phyloP scores from a whole-genome alignment of 2,329 filamentous ascomycete species.

The Cercospora janseana region DNA sequence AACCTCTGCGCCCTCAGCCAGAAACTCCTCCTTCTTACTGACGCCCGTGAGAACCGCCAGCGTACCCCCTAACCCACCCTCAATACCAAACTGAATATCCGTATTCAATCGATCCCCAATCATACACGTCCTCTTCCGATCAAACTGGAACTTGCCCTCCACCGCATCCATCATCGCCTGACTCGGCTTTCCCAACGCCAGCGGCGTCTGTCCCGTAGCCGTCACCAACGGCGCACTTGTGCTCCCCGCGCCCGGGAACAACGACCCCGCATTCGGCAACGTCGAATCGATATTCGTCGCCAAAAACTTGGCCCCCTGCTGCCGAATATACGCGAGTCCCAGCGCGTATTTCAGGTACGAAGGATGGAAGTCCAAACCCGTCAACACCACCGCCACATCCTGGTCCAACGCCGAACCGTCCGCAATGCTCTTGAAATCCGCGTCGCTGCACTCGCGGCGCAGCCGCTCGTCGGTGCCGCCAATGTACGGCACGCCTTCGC shows the following conservation, averaged over 20 bases:
- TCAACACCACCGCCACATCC: constrained; percentile 84
- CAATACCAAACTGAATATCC: constrained; percentile 91
- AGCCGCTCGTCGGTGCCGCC: constrained; percentile 81
- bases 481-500: constrained; percentile 75
- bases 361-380: constrained; percentile 88
- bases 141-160: constrained; percentile 89
- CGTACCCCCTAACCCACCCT: constrained; percentile 87
- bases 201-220: constrained; percentile 61
- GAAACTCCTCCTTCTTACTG: constrained; percentile 77
- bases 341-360: constrained; percentile 90
- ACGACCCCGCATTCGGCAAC: constrained; percentile 72
- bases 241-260: constrained; percentile 90
- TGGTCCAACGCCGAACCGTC: constrained; percentile 73
- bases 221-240: constrained; percentile 74
- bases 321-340: constrained; percentile 78
- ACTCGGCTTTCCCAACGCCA: constrained; percentile 87
- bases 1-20: constrained; percentile 64
- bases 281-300: constrained; percentile 94
- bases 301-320: constrained; percentile 75
- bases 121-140: constrained; percentile 87
- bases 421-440: constrained; percentile 77
- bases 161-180: constrained; percentile 99
- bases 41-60: constrained; percentile 90
- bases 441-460: constrained; percentile 73
- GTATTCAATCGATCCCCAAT: constrained; percentile 91